A percentile compares a stretch with the other conserved stretches of the same genome.
phyloP scores from a whole-genome alignment of 2,329 filamentous ascomycete species.

The Drechslera avenae region DNA sequence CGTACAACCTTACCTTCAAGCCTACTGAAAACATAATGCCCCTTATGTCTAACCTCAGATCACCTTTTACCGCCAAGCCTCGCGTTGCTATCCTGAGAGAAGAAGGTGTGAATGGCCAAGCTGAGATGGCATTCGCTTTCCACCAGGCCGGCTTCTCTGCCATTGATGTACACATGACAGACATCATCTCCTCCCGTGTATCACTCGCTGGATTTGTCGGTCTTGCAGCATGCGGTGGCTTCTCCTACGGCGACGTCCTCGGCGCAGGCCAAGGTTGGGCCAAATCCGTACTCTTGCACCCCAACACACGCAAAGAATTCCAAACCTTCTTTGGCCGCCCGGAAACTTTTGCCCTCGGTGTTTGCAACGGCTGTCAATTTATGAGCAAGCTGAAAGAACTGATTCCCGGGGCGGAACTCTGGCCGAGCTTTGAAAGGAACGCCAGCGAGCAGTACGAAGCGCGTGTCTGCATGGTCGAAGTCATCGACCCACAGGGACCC shows the following conservation, averaged over 20 bases:
- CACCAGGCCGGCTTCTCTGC: conserved; percentile 87
- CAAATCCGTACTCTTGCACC: conserved; percentile 86
- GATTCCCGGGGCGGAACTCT: conserved; percentile 80
- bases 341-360: conserved; percentile 90
- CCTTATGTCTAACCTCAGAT: conserved; percentile 65
- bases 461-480: conserved; percentile 81
- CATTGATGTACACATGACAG: conserved; percentile 96
- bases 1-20: conserved; percentile 80
- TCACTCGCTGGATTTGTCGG: conserved; percentile 84
- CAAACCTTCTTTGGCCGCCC: conserved; percentile 81
- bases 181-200: conserved; percentile 77
- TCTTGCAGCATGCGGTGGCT: conserved; percentile 92
- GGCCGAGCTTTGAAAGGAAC: conserved; percentile 89
- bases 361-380: conserved; percentile 99
- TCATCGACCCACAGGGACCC: conserved; percentile 63
- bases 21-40: conserved; percentile 78
- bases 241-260: conserved; percentile 91
- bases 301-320: conserved; percentile 76
- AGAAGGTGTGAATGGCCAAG: conserved; percentile 92
- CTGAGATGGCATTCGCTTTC: conserved; percentile 99
- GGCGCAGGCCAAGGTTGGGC: conserved; percentile 98
- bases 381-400: conserved; percentile 79
- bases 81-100: conserved; percentile 92
- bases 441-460: conserved; percentile 87
- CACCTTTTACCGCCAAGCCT: conserved; percentile 66